Conservation (phyloP, 2,329 filamentous ascomycete species). For the Phialocephala subalpina region DNA sequence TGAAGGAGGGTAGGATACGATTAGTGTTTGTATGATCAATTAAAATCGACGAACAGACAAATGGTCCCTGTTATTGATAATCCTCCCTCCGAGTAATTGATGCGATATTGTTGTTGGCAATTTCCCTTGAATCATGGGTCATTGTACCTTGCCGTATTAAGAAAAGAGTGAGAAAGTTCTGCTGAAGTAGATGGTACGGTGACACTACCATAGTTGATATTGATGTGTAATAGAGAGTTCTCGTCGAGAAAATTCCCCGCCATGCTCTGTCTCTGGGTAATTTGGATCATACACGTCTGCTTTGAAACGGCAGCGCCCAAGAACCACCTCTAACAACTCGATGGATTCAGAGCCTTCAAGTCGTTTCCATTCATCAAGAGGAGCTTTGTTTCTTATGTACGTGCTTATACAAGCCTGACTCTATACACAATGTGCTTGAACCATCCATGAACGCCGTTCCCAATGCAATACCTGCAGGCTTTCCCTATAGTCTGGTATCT, state of each 20-base stretch:
- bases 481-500: conserved; percentile 22
- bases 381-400: conserved; percentile 22
- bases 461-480: conserved; percentile 16
- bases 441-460: conserved; percentile 26
- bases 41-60: not conserved
- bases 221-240: not conserved
- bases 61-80: not conserved
- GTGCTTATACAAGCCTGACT: conserved; percentile 17
- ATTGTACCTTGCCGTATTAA: too few species aligned
- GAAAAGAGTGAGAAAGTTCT: too few species aligned
- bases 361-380: conserved; percentile 3
- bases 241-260: not conserved
- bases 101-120: too few species aligned
- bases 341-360: not conserved
- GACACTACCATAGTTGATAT: not conserved
- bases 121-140: too few species aligned
- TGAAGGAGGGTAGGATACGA: conserved; percentile 14
- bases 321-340: not conserved
- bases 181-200: too few species aligned
- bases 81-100: not conserved
- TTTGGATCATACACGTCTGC: not conserved
- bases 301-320: not conserved
- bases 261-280: not conserved
- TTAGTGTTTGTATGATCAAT: not conserved
- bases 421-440: conserved; percentile 22